Conservation (phyloP, 495 filamentous ascomycete genomes). For the Cairneyella variabilis region DNA sequence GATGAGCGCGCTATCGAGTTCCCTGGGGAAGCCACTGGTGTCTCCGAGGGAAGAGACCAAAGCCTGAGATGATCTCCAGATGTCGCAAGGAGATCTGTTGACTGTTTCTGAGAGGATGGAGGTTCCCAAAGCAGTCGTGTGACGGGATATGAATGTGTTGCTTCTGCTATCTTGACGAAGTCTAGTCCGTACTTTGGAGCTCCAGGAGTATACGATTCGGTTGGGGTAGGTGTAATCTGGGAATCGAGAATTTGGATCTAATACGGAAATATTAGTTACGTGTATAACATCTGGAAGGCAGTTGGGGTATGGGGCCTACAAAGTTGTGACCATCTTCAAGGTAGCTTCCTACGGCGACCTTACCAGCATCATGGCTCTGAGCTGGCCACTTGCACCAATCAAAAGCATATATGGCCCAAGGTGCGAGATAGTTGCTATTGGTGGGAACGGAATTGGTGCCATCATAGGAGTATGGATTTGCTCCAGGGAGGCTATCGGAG, state of each 20-base stretch:
- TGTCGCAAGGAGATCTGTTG: constrained; percentile 92
- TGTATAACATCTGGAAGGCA: not conserved
- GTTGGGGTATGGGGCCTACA: constrained; percentile 46
- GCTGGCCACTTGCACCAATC: constrained; percentile 99
- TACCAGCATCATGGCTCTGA: constrained; percentile 72
- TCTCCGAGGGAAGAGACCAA: constrained; percentile 78
- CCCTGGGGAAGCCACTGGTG: constrained; percentile 45
- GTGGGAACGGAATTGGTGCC: constrained; percentile 44
- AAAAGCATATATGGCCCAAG: constrained; percentile 92
- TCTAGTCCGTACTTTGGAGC: constrained; percentile 73
- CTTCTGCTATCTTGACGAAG: constrained; percentile 93
- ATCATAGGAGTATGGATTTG: constrained; percentile 47
- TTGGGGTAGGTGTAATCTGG: constrained; percentile 64
- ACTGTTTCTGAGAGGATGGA: constrained; percentile 92
- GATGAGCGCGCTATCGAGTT: constrained; percentile 73
- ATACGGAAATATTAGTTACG: not conserved
- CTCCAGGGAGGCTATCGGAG: constrained; percentile 57
- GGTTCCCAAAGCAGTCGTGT: constrained; percentile 97
- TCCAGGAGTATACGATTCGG: constrained; percentile 67
- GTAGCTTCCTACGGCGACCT: constrained; percentile 93
- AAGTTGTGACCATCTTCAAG: constrained; percentile 97
- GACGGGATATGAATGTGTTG: constrained; percentile 95
- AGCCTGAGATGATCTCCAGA: constrained; percentile 94
- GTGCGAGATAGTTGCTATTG: constrained; percentile 84
- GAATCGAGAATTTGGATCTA: constrained; percentile 98